These are phyloP conservation scores for Pogostemon cablin DNA, from an alignment of 257 asterid species.

Conservation along the genomic window DNA sequence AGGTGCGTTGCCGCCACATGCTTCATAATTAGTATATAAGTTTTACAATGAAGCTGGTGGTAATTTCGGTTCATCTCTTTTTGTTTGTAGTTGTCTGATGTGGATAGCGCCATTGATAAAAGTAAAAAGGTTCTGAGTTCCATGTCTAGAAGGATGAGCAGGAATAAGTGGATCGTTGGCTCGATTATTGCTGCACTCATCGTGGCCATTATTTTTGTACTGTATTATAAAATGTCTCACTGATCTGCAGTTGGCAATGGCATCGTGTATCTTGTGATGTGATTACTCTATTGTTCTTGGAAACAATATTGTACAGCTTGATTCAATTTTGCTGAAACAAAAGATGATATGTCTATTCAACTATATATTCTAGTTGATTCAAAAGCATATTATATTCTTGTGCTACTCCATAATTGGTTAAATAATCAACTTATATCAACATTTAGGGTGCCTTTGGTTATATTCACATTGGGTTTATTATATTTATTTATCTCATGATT, in stretches of 20 bases:
- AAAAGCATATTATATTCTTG: not conserved
- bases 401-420: not conserved
- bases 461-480: no score
- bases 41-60: not conserved
- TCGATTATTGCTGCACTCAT: slow-evolving; percentile 70
- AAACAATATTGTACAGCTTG: slow-evolving; percentile 40
- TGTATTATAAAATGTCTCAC: slow-evolving; percentile 73
- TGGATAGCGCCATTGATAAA: slow-evolving; percentile 88
- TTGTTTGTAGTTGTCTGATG: slow-evolving; percentile 80
- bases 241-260: slow-evolving; percentile 37
- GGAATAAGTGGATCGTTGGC: slow-evolving; percentile 87
- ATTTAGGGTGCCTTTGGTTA: no score
- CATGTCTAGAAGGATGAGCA: slow-evolving; percentile 83
- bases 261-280: slow-evolving; percentile 26
- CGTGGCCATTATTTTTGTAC: slow-evolving; percentile 68
- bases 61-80: slow-evolving; percentile 5
- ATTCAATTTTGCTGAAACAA: slow-evolving; percentile 29
- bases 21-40: not conserved
- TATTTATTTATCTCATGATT: no score
- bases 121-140: slow-evolving; percentile 82
- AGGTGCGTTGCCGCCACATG: slow-evolving; percentile 47
- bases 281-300: slow-evolving; percentile 20
- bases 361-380: not conserved
- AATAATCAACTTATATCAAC: no score
- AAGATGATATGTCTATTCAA: slow-evolving; percentile 16